Evolutionary conservation across 139 green algal genomes (phyloP), one percentile per base, ranked within the genome.

Genomic region (Picochlorum costavermella): DNA sequence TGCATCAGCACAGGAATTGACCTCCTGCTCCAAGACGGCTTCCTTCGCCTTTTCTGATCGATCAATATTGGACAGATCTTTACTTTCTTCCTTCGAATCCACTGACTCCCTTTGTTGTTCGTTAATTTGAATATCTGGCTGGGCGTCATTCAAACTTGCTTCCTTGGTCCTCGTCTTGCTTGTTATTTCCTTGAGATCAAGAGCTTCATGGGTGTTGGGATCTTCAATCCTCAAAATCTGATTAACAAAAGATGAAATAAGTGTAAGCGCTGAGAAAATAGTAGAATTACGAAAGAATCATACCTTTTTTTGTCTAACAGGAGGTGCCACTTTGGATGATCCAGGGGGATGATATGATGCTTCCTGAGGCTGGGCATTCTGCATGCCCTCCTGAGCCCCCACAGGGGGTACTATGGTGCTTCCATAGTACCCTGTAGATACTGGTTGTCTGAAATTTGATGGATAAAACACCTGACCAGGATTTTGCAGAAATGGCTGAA

Each of bases 141-240:
- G n/a, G 13, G 50, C 25, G 11, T 20, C n/a, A 26, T 49, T 45
- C 26, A 46, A 11, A 23, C 26, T 29, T 0, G 37, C 33, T 10
- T n/a, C 36, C 5, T 49, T 33, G 4, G 23, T 50, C 16, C 43
- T 48, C 37, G 60, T 45, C 6, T 50, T 29, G n/a, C 46, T 40
- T n/a, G 40, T 43, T 44, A 70, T 40, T 12, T 71, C 53, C 2
- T 50, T 50, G 10, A 75, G 51, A 36, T 75, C 51, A 31, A 75
- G 31, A 45, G 45, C 55, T 55, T 70, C 43, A 26, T 75, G 69
- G 8, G 69, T 75, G 17, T 61, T 28, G 14, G 69, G 69, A 40
- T 75, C 55, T 43, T 75, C 69, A 31, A 75, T 60, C 17, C 55
- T 25, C 53, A 75, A 50, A 44, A 75, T 71, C 51, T 67, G 46